phyloP scores from a whole-genome alignment of 78 protist species.

The Creolimax fragrantissima region DNA sequence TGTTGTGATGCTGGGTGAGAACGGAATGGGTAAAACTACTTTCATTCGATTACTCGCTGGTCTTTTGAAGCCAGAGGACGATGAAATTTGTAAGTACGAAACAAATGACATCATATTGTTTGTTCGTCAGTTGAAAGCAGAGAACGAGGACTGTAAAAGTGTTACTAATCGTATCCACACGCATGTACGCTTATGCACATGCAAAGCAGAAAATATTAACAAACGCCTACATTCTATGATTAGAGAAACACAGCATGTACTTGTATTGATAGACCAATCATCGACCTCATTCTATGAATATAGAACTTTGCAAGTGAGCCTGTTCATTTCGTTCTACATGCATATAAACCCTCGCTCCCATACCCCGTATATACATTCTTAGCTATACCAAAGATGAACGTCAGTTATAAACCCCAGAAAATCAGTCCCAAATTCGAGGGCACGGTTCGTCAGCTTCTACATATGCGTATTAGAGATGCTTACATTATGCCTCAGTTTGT shows the following conservation, averaged over 20 bases:
- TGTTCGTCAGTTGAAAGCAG: background rate
- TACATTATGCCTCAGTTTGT: conserved; percentile 90
- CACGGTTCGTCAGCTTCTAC: conserved; percentile 77
- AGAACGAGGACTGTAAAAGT: background rate
- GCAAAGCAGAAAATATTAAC: too few relatives aligned
- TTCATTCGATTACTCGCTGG: conserved; percentile 96
- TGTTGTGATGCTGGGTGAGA: conserved; percentile 97
- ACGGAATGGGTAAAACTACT: conserved; percentile 99
- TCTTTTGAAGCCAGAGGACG: conserved; percentile 68
- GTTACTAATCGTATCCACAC: background rate
- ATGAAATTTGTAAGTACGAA: conserved; percentile 35
- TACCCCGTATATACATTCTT: too few relatives aligned
- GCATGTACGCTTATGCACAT: too few relatives aligned
- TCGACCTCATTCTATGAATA: too few relatives aligned
- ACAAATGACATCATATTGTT: too few relatives aligned
- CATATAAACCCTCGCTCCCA: too few relatives aligned
- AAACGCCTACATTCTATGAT: too few relatives aligned
- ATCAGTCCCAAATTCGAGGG: conserved; percentile 90
- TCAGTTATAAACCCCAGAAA: conserved; percentile 97
- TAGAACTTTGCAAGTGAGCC: too few relatives aligned
- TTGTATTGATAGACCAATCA: too few relatives aligned
- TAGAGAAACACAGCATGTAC: too few relatives aligned
- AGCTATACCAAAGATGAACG: conserved; percentile 74
- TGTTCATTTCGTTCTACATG: too few relatives aligned
- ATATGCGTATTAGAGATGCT: conserved; percentile 69